Conservation (phyloP, 305 asterid genomes). For the Solanum aculeatissimum region DNA sequence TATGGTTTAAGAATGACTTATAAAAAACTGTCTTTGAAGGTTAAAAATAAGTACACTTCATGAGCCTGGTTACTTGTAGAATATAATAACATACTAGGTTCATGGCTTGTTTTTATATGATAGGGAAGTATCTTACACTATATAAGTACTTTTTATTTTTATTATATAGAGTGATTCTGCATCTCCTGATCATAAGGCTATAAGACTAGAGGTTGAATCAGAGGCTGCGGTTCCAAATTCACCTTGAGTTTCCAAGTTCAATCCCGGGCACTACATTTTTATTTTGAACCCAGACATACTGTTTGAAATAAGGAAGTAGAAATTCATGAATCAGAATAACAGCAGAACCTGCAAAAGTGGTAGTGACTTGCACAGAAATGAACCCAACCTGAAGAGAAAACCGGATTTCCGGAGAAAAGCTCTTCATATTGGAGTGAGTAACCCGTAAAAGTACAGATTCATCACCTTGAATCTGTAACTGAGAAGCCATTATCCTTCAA, state of each 20-base stretch:
- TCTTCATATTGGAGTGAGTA: conserved; percentile 86
- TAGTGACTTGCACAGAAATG: neutral
- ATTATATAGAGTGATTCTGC: no score
- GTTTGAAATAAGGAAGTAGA: neutral
- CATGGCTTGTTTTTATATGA: neutral
- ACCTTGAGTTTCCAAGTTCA: no score
- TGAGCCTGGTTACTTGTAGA: neutral
- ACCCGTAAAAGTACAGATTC: conserved; percentile 57
- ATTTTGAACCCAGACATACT: neutral
- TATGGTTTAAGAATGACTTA: neutral
- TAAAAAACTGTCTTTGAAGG: neutral
- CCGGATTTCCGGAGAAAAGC: conserved; percentile 56
- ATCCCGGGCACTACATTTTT: no score
- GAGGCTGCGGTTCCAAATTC: no score
- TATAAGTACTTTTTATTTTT: no score
- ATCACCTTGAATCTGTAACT: conserved; percentile 58
- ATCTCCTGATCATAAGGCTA: no score
- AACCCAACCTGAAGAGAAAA: conserved; percentile 52
- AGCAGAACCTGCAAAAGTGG: neutral
- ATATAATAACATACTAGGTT: neutral
- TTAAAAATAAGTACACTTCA: neutral
- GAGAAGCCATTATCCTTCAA: conserved; percentile 33
- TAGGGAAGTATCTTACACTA: neutral
- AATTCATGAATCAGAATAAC: neutral
- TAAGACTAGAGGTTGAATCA: no score